Base-by-base conservation (phyloP, 805 yeast genomes). In the Hanseniaspora valbyensis region DNA sequence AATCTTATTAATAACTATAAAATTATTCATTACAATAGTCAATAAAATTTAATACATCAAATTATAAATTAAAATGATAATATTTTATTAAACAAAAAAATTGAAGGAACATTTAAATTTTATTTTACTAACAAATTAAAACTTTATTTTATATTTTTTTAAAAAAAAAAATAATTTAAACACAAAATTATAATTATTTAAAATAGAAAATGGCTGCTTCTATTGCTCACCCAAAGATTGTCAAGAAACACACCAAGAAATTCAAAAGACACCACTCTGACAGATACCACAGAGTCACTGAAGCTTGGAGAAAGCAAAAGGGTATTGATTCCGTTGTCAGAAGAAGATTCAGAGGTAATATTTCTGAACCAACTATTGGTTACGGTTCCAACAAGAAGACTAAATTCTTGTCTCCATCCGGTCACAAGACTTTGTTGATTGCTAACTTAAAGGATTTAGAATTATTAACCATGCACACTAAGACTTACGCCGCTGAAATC, bases 231-330 rank as follows among this genome's bases (percentile, higher is more conserved):
- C 96, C 97, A 77, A 89, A 87, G 90, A 92, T 92, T 77, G 96
- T 90, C 74, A 94, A 92, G 90, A 92, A 92, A 88, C 92, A 89
- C 87, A 72, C 88, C 70, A 87, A 87, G 81, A 84, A 83, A 82
- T 92, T 92, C 85, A 94, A 89, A 90, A 88, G 99, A 80, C 97
- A 90, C 75, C 98, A 92, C 81, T 88, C 96, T 74, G 99, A 92
- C 83, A 87, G 96, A 78, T 90, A 88, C 78, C 82, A 81, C 81
- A 89, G 99, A 78, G 96, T 92, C 65, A 77, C 86, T 69, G 96
- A 87, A 77, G 83, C 81, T 82, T 94, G 98, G 98, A 92, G 99
- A 87, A 90, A 92, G 80, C 99, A 94, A 78, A 92, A 92, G 86
- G 99, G 99, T 92, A 92, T 92, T 72, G 99, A 92, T 81, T 89